phyloP scores from a whole-genome alignment of 805 yeast genomes.

The Metschnikowia gelsemii region DNA sequence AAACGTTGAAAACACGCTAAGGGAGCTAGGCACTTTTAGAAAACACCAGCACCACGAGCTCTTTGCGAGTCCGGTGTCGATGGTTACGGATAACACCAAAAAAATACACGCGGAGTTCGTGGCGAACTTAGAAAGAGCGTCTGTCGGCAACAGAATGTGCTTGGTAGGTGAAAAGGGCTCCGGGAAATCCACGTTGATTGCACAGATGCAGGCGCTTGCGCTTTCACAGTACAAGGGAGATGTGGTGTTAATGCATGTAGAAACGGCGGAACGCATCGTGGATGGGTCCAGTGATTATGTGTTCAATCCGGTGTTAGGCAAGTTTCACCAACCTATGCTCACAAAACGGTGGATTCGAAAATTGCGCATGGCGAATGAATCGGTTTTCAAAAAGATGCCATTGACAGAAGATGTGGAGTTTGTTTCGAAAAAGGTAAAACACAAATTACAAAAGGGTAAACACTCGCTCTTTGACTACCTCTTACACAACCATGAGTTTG shows the following conservation, averaged over 20 bases:
- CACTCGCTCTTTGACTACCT: constrained; percentile 32
- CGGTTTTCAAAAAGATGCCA: constrained; percentile 33
- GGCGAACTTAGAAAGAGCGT: constrained; percentile 27
- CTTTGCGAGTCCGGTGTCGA: constrained; percentile 56
- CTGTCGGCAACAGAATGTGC: constrained; percentile 48
- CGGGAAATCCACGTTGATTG: constrained; percentile 72
- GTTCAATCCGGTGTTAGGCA: constrained; percentile 45
- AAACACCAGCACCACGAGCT: constrained; percentile 65
- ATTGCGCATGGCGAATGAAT: constrained; percentile 36
- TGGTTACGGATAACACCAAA: constrained; percentile 53
- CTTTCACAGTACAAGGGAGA: constrained; percentile 29
- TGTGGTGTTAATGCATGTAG: constrained; percentile 59
- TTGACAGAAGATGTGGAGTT: constrained; percentile 37
- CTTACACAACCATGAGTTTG: constrained; percentile 38
- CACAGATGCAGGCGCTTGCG: constrained; percentile 68
- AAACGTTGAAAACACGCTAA: constrained; percentile 43
- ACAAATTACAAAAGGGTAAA: constrained; percentile 32
- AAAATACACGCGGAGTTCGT: constrained; percentile 40
- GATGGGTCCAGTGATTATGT: constrained; percentile 74
- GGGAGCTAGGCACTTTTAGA: constrained; percentile 61
- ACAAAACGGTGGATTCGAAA: constrained; percentile 58
- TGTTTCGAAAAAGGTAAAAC: constrained; percentile 32
- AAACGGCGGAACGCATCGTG: constrained; percentile 58
- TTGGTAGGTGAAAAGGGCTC: constrained; percentile 71
- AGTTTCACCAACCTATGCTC: constrained; percentile 78